phyloP scores from a whole-genome alignment of 1,284 basidiomycete species.

The Ustilago hordei region DNA sequence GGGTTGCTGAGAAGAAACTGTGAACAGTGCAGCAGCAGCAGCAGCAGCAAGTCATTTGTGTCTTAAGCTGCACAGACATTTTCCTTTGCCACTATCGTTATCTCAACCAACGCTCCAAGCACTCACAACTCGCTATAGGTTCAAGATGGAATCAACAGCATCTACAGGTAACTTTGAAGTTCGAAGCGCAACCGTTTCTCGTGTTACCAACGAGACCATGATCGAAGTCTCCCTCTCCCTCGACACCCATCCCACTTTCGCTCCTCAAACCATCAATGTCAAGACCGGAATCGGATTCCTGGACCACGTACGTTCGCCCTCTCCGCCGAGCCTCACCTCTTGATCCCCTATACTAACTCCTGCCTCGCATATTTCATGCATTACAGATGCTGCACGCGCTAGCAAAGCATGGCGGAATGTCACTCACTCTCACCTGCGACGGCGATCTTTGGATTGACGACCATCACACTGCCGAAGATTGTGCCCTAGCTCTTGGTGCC shows the following conservation, averaged over 20 bases:
- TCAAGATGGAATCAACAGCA: conserved; percentile 28
- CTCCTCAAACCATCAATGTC: conserved; percentile 83
- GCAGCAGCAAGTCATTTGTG: conserved; percentile 23
- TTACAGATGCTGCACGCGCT: conserved; percentile 69
- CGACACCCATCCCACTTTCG: conserved; percentile 79
- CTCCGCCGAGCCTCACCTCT: background rate
- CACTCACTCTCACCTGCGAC: conserved; percentile 86
- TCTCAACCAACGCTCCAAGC: background rate
- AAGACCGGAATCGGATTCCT: conserved; percentile 97
- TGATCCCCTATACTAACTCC: background rate
- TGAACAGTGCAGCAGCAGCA: conserved; percentile 4
- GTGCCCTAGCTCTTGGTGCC: conserved; percentile 88
- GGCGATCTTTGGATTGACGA: conserved; percentile 99
- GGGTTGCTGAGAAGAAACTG: conserved; percentile 23
- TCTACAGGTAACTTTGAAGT: conserved; percentile 32
- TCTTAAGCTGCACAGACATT: conserved; percentile 9
- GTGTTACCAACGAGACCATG: conserved; percentile 92
- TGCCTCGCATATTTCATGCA: background rate
- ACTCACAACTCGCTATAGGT: background rate
- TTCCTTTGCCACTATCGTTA: conserved; percentile 9
- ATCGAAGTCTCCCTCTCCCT: conserved; percentile 86
- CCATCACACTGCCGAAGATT: conserved; percentile 97
- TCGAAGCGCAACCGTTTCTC: conserved; percentile 79
- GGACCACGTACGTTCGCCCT: conserved; percentile 82
- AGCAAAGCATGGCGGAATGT: conserved; percentile 72